These are phyloP conservation scores for Arctium minus DNA, from an alignment of 129 eudicot genomes.

Conservation along the genomic window DNA sequence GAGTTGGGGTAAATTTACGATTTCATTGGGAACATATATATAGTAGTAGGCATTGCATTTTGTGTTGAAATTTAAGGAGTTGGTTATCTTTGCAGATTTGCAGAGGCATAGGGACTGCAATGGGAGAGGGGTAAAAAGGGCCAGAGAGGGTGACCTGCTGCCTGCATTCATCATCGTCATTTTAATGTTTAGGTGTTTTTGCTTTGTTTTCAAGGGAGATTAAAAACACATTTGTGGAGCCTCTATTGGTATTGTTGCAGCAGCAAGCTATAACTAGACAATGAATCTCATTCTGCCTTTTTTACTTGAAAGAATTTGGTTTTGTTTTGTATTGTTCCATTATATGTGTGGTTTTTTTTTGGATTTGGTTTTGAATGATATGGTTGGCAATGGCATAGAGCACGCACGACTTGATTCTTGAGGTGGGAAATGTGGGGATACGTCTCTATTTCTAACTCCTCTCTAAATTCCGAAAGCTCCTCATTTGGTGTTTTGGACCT, in stretches of 20 bases:
- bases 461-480: too few relatives aligned
- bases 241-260: not conserved
- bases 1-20: conserved; percentile 58
- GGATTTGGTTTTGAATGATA: not conserved
- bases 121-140: not conserved
- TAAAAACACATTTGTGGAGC: not conserved
- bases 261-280: not conserved
- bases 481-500: too few relatives aligned
- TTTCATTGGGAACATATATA: not conserved
- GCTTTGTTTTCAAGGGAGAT: not conserved
- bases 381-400: not conserved
- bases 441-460: too few relatives aligned
- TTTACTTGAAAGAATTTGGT: not conserved
- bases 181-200: not conserved
- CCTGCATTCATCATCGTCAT: not conserved
- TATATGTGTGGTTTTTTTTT: not conserved
- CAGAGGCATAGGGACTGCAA: not conserved
- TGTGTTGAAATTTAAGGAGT: not conserved
- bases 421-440: too few relatives aligned
- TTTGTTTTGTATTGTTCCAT: not conserved
- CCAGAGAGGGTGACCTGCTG: not conserved
- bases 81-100: not conserved
- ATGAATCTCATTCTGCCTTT: not conserved
- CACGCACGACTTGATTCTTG: too few relatives aligned
- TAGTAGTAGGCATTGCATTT: not conserved